Evolutionary conservation across 345 rosid species (phyloP).

Genomic region (Hibiscus syriacus): DNA sequence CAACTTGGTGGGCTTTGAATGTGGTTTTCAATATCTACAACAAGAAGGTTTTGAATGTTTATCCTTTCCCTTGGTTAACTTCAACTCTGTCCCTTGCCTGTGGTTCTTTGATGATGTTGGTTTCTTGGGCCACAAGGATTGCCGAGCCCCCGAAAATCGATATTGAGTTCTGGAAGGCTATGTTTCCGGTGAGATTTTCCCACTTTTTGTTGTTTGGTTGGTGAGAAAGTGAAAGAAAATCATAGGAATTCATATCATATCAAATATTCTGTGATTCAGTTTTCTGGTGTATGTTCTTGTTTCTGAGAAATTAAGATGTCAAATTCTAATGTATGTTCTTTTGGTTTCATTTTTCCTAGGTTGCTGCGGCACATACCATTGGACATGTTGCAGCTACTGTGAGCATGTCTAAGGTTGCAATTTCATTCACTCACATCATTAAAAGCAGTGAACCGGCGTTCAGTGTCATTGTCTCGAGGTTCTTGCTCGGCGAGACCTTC

Average conservation of each 20-base stretch:
- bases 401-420: conserved; percentile 99
- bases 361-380: conserved; percentile 97
- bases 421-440: conserved; percentile 94
- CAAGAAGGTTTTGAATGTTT: conserved; percentile 95
- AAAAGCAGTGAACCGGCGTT: conserved; percentile 99
- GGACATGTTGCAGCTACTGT: conserved; percentile 99
- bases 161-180: conserved; percentile 83
- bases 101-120: conserved; percentile 90
- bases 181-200: conserved; percentile 73
- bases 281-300: background rate
- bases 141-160: conserved; percentile 88
- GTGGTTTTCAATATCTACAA: conserved; percentile 95
- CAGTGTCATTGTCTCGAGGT: conserved; percentile 87
- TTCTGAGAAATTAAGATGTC: background rate
- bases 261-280: background rate
- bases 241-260: too few relatives aligned
- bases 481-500: conserved; percentile 83
- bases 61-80: conserved; percentile 94
- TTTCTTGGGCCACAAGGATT: conserved; percentile 83
- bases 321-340: background rate
- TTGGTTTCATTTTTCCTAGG: conserved; percentile 34
- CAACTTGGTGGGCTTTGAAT: conserved; percentile 98
- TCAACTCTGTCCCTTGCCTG: conserved; percentile 90
- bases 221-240: conserved; percentile 13
- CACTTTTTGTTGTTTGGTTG: conserved; percentile 27